Percentiles rank a stretch among this genome's conserved stretches.
Evolutionary conservation across 805 yeast genomes (phyloP).

Genomic region (Nakazawaea sp.): DNA sequence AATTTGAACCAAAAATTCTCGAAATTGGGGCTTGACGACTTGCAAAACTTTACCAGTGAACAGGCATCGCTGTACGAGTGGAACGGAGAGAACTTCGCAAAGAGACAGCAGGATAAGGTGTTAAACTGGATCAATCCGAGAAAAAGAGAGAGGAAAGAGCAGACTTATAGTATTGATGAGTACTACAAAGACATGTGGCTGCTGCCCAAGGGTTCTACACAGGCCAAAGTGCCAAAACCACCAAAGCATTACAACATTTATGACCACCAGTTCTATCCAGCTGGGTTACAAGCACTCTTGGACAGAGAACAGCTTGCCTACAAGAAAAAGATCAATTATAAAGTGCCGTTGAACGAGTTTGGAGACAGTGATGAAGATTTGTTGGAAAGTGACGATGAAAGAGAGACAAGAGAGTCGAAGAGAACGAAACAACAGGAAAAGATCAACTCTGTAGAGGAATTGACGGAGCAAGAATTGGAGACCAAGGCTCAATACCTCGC

Average conservation of each 20-base stretch:
- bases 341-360: constrained; percentile 52
- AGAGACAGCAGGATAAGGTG: constrained; percentile 34
- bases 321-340: constrained; percentile 53
- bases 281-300: constrained; percentile 42
- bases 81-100: constrained; percentile 87
- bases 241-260: constrained; percentile 61
- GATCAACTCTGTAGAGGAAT: constrained; percentile 49
- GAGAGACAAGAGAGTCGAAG: constrained; percentile 16
- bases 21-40: constrained; percentile 83
- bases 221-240: constrained; percentile 41
- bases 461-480: constrained; percentile 55
- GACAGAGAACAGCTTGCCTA: constrained; percentile 61
- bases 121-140: constrained; percentile 69
- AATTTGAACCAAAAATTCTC: constrained; percentile 76
- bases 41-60: constrained; percentile 86
- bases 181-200: constrained; percentile 63
- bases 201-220: constrained; percentile 30
- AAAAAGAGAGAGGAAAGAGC: constrained; percentile 71
- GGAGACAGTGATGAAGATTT: constrained; percentile 49
- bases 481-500: constrained; percentile 45
- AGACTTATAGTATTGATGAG: constrained; percentile 69
- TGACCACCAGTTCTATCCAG: constrained; percentile 71
- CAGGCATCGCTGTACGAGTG: constrained; percentile 85
- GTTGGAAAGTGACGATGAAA: constrained; percentile 27
- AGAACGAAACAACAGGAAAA: constrained; percentile 44